Evolutionary conservation across 2,329 filamentous ascomycete genomes (phyloP), one percentile per base, ranked within the genome.

Genomic region (Fusarium sp.): DNA sequence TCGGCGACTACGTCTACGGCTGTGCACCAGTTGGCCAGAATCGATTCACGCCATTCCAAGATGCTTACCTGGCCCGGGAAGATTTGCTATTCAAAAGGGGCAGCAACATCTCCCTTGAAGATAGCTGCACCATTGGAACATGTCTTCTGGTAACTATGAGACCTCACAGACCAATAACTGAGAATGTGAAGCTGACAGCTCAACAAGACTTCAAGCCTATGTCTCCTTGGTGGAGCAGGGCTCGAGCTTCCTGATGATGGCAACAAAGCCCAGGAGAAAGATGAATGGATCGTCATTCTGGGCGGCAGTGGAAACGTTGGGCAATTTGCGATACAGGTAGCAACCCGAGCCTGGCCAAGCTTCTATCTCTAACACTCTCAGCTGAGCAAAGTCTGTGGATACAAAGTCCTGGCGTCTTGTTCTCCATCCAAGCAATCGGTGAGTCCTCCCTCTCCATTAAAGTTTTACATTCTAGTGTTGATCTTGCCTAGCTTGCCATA

Each of bases 41-140:
- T n/a, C 73, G 73, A 10, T 80, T 79, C 60, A 77, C 76, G 2
- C 82, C 82, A 6, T 83, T 83, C 43, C 82, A 83, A 58, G 82
- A 84, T 32, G 77, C 78, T 19, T 83, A 83, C 38, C 54, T 84
- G 10, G 82, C 82, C 47, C 77, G 82, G n/a, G 82, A 82, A 63
- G 71, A 79, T 37, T 65, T 82, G 12, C 66, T 80, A 5, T 80
- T 84, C 42, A 82, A 80, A 60, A 79, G 74, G 23, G 64, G 75
- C 1, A 65, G 60, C 2, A 76, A 76, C 9, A 43, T 83, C 0
- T 78, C 75, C 0, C 37, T 75, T 1, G 79, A 82, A 57, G 75
- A 81, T 13, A 79, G 80, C 33, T 78, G 80, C 23, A 81, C 81
- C 1, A 74, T 84, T 33, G 82, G 83, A 10, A 80, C 81, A 6